Evolutionary conservation across 371 early-diverging fungal species (phyloP).

Genomic region (Lichtheimia corymbifera): DNA sequence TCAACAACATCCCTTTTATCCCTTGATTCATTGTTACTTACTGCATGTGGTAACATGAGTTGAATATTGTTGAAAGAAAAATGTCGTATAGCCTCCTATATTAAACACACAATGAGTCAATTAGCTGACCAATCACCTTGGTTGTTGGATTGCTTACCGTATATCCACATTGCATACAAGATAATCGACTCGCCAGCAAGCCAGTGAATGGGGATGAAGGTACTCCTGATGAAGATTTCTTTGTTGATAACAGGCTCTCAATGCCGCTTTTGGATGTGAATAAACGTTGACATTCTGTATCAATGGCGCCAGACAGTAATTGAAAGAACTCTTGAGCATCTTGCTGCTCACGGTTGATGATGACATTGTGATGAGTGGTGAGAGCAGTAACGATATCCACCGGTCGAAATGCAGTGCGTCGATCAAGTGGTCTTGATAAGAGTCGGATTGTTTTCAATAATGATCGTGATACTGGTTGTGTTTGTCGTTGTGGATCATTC

Average conservation of each 20-base stretch:
- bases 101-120: too few species aligned
- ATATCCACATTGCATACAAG: constrained; percentile 78
- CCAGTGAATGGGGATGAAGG: constrained; percentile 66
- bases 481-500: constrained; percentile 15
- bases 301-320: constrained; percentile 71
- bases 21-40: constrained; percentile 16
- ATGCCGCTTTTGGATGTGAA: constrained; percentile 15
- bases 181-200: constrained; percentile 67
- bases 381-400: constrained; percentile 32
- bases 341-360: constrained; percentile 77
- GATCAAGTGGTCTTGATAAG: constrained; percentile 25
- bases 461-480: constrained; percentile 33
- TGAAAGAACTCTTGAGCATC: constrained; percentile 95
- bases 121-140: too few species aligned
- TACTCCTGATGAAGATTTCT: background rate
- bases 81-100: constrained; percentile 70
- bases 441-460: constrained; percentile 36
- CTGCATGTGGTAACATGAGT: constrained; percentile 59
- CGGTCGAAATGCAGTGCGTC: constrained; percentile 30
- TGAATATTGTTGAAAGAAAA: constrained; percentile 73
- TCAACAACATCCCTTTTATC: background rate
- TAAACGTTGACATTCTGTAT: constrained; percentile 55
- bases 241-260: constrained; percentile 6
- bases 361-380: constrained; percentile 23
- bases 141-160: constrained; percentile 38